A percentile compares a stretch with the other conserved stretches of the same genome.
phyloP scores from a whole-genome alignment of 139 green algal genomes.

The Chloropicon primus region DNA sequence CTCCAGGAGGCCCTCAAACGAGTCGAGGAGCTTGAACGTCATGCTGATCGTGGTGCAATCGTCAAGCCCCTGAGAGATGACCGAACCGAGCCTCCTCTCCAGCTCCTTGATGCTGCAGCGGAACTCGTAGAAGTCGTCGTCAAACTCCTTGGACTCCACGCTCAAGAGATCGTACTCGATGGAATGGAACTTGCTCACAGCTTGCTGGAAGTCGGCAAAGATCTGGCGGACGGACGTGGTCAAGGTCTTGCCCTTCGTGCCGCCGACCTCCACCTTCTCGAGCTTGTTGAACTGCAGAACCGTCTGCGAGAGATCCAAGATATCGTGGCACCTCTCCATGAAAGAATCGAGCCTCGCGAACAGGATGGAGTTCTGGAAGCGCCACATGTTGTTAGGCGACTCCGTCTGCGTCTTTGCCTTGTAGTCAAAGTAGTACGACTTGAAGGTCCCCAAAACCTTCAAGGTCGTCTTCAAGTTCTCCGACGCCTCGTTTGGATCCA shows the following conservation, averaged over 20 bases:
- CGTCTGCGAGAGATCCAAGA: conserved; percentile 66
- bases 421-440: conserved; percentile 73
- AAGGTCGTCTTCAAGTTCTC: conserved; percentile 66
- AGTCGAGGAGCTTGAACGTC: conserved; percentile 82
- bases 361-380: conserved; percentile 62
- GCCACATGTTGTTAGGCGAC: conserved; percentile 60
- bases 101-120: conserved; percentile 50
- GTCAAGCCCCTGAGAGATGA: conserved; percentile 57
- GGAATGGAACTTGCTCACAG: conserved; percentile 52
- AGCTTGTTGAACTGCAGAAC: conserved; percentile 70
- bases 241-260: conserved; percentile 55
- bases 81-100: conserved; percentile 59
- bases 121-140: conserved; percentile 50
- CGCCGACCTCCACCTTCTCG: conserved; percentile 77
- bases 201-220: conserved; percentile 49
- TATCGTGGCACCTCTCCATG: conserved; percentile 65
- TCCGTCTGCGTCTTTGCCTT: conserved; percentile 29
- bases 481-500: conserved; percentile 59
- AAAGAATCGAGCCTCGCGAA: conserved; percentile 68
- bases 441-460: conserved; percentile 67
- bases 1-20: conserved; percentile 76
- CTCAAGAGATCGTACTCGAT: conserved; percentile 71
- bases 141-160: conserved; percentile 49
- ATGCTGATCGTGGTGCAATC: conserved; percentile 56
- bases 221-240: conserved; percentile 59